These are phyloP conservation scores for Micractinium sp. DNA, from an alignment of 139 green algal genomes.

Conservation along the genomic window DNA sequence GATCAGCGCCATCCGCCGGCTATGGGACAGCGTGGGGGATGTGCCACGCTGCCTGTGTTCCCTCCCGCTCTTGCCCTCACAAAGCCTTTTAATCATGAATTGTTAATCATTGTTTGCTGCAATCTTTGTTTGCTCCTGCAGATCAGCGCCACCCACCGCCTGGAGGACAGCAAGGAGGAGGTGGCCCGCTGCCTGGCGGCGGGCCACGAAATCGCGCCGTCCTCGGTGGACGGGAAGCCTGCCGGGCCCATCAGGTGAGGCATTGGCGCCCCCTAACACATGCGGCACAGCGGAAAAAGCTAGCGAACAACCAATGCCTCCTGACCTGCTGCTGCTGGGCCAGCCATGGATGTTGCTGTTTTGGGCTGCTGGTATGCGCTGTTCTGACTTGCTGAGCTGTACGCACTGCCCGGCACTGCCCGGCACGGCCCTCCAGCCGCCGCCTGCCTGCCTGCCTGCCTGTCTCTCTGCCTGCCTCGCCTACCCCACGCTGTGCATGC, in stretches of 20 bases:
- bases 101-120: neutral
- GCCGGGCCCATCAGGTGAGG: slow-evolving; percentile 66
- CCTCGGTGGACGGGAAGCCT: slow-evolving; percentile 34
- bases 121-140: neutral
- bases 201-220: slow-evolving; percentile 60
- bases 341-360: no score
- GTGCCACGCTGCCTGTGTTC: slow-evolving; percentile 52
- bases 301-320: no score
- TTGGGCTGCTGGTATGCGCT: no score
- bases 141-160: slow-evolving; percentile 71
- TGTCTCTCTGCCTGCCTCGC: neutral
- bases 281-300: no score
- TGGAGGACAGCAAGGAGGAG: slow-evolving; percentile 78
- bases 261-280: neutral
- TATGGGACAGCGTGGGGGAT: slow-evolving; percentile 73
- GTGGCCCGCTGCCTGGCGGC: slow-evolving; percentile 60
- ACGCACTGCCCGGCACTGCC: no score
- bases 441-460: neutral
- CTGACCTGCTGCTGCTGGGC: no score
- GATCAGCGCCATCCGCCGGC: neutral
- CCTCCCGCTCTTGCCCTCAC: neutral
- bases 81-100: neutral
- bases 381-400: no score
- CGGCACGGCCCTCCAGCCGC: neutral
- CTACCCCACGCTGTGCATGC: neutral